phyloP scores from a whole-genome alignment of 2,329 filamentous ascomycete species.

The Apiospora malaysiana region DNA sequence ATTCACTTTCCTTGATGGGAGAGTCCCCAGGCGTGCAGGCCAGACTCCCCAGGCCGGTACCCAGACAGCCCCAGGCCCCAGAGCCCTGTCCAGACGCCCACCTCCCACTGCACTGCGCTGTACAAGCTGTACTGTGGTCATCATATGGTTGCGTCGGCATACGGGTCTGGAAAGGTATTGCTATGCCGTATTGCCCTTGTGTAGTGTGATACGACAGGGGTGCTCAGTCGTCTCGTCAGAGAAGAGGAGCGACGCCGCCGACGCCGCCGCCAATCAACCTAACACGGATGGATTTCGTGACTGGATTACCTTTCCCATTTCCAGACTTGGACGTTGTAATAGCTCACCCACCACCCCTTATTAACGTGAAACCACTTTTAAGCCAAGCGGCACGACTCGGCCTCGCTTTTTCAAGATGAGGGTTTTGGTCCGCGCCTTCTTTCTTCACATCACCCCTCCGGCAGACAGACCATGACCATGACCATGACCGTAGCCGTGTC shows the following conservation, averaged over 20 bases:
- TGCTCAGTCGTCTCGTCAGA: constrained; percentile 4
- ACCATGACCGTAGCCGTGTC: constrained; percentile 1
- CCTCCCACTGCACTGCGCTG: background rate
- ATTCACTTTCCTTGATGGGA: background rate
- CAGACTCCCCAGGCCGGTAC: background rate
- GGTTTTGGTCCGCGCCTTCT: background rate
- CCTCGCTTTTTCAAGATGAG: constrained; percentile 1
- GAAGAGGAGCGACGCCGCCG: background rate
- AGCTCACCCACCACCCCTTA: background rate
- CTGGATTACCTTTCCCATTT: constrained; percentile 6
- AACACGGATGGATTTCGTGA: background rate
- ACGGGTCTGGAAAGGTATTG: constrained; percentile 5
- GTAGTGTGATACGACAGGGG: constrained; percentile 18
- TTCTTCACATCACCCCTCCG: background rate
- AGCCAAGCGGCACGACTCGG: constrained; percentile 15
- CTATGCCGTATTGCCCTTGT: constrained; percentile 12
- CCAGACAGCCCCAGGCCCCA: background rate
- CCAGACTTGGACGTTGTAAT: constrained; percentile 7
- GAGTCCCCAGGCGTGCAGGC: background rate
- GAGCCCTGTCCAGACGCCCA: background rate
- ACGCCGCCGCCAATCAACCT: constrained; percentile 3
- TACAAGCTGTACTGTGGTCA: background rate
- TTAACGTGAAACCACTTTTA: constrained; percentile 12
- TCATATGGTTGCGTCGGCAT: constrained; percentile 15
- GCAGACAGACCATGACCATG: background rate